Evolutionary conservation across 768 basidiomycete genomes (phyloP).

Genomic region (Pisolithus sp.): DNA sequence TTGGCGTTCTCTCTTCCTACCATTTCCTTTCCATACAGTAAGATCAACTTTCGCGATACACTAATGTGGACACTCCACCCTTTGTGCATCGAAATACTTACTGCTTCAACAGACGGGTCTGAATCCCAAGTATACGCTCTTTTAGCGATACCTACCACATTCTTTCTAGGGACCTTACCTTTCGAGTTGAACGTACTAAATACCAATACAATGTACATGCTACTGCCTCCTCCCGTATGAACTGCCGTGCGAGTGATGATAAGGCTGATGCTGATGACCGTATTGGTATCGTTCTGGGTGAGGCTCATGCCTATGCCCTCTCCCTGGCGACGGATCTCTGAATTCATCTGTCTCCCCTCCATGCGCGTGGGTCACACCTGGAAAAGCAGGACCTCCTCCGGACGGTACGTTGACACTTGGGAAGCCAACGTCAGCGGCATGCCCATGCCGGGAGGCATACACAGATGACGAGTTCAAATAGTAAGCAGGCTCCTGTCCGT

Average conservation of each 20-base stretch:
- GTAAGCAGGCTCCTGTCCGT: conserved; percentile 7
- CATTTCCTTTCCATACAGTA: not conserved
- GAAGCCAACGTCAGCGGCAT: conserved; percentile 1
- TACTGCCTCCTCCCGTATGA: not conserved
- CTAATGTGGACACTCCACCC: too few species aligned
- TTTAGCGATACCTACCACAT: not conserved
- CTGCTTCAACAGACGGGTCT: too few species aligned
- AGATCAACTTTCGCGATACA: too few species aligned
- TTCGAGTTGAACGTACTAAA: not conserved
- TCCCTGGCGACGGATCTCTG: not conserved
- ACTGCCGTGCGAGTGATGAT: not conserved
- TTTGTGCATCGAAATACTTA: too few species aligned
- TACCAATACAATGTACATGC: not conserved
- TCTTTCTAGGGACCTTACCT: not conserved
- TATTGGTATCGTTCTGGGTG: not conserved
- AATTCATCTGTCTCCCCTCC: conserved; percentile 12
- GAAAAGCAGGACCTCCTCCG: conserved; percentile 33
- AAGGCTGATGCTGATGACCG: not conserved
- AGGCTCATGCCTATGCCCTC: not conserved
- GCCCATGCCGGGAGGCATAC: conserved; percentile 10
- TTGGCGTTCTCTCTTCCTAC: not conserved
- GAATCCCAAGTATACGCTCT: not conserved
- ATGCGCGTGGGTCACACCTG: conserved; percentile 27
- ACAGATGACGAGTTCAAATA: conserved; percentile 7
- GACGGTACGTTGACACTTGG: conserved; percentile 10